Percentiles rank a stretch among this genome's conserved stretches.
phyloP scores from a whole-genome alignment of 768 basidiomycete species.

The Mycena polygramma region DNA sequence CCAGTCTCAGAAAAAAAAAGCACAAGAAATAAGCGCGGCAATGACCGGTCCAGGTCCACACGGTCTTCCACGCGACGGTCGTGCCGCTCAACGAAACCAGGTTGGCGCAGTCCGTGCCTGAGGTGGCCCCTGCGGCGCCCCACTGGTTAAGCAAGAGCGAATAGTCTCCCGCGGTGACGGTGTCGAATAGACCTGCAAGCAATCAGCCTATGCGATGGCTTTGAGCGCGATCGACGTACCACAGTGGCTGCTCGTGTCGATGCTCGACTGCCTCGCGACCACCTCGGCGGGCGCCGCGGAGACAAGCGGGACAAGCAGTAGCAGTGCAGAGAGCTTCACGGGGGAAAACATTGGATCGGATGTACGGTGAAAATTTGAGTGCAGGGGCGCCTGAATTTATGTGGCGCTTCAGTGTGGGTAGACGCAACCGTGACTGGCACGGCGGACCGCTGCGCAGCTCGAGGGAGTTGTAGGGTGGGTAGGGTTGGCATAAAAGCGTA shows the following conservation, averaged over 20 bases:
- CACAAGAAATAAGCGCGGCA: not conserved
- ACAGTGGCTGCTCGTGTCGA: conserved; percentile 34
- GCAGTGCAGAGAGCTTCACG: conserved; percentile 24
- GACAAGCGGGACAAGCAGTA: conserved; percentile 25
- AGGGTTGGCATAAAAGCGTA: conserved; percentile 9
- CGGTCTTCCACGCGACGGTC: conserved; percentile 54
- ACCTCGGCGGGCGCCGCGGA: conserved; percentile 7
- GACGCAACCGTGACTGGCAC: conserved; percentile 7
- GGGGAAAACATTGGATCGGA: conserved; percentile 21
- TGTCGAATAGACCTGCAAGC: conserved; percentile 23
- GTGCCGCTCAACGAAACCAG: conserved; percentile 48
- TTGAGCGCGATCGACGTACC: too few relatives aligned
- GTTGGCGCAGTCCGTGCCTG: conserved; percentile 57
- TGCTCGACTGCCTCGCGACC: conserved; percentile 8
- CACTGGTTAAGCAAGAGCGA: conserved; percentile 33
- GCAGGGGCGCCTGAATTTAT: conserved; percentile 9
- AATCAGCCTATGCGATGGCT: too few relatives aligned
- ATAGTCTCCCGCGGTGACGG: conserved; percentile 13
- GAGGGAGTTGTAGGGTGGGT: conserved; percentile 1
- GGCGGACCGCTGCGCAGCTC: conserved; percentile 18
- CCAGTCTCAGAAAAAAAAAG: not conserved
- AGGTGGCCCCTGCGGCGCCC: conserved; percentile 40
- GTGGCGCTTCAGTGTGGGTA: not conserved
- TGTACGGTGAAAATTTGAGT: not conserved
- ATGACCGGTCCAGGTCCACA: conserved; percentile 52